These are phyloP conservation scores for Fusarium sp. DNA, from an alignment of 2,329 filamentous ascomycete species.

Conservation along the genomic window DNA sequence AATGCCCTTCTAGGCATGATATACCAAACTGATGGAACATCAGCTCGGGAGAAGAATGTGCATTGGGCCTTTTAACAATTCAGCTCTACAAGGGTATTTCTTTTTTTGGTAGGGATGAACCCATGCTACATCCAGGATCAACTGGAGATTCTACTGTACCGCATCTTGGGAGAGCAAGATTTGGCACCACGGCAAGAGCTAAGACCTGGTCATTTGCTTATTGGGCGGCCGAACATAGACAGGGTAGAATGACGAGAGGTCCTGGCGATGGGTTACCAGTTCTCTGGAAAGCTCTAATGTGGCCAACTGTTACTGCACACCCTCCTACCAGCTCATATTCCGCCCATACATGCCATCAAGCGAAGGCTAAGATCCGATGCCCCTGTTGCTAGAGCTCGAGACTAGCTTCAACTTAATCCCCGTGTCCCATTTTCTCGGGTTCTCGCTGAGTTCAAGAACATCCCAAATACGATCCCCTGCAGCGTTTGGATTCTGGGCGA, in stretches of 20 bases:
- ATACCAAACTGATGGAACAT: not conserved
- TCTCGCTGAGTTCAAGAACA: slow-evolving; percentile 7
- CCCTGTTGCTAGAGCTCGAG: slow-evolving; percentile 28
- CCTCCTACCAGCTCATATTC: slow-evolving; percentile 18
- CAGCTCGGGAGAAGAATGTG: not conserved
- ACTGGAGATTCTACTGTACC: slow-evolving; percentile 3
- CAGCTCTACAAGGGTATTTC: not conserved
- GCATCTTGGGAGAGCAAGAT: slow-evolving; percentile 16
- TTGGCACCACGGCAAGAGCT: slow-evolving; percentile 11
- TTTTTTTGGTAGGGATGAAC: not conserved
- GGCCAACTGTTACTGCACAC: slow-evolving; percentile 28
- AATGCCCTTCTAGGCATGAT: slow-evolving; percentile 1
- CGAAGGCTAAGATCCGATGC: slow-evolving; percentile 29
- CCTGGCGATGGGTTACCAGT: slow-evolving; percentile 44
- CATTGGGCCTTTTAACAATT: not conserved
- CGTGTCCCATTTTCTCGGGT: slow-evolving; percentile 15
- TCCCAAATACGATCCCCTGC: slow-evolving; percentile 25
- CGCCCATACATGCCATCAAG: slow-evolving; percentile 15
- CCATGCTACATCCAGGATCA: not conserved
- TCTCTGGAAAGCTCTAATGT: slow-evolving; percentile 43
- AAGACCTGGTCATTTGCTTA: slow-evolving; percentile 6
- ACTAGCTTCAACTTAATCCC: slow-evolving; percentile 29
- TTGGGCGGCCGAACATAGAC: slow-evolving; percentile 35
- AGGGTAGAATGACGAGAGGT: slow-evolving; percentile 28
- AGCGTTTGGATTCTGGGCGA: not conserved